Conservation (phyloP, 768 basidiomycete genomes). For the Mycena metata region DNA sequence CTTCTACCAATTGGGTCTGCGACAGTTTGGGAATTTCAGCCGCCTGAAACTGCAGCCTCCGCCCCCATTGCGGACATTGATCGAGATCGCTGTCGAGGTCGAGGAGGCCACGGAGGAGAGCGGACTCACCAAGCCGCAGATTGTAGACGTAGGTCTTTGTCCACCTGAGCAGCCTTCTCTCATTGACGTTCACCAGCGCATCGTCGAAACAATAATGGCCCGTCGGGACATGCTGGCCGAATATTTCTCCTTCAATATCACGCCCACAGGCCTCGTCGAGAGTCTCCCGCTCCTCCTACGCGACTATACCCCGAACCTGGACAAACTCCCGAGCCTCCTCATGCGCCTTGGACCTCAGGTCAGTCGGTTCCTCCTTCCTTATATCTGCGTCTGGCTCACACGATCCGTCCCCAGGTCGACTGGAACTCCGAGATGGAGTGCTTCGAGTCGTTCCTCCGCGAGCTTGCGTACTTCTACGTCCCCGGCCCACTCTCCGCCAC, state of each 20-base stretch:
- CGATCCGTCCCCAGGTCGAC: no score
- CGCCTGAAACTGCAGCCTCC: slow-evolving; percentile 87
- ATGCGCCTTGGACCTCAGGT: slow-evolving; percentile 96
- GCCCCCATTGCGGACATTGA: slow-evolving; percentile 75
- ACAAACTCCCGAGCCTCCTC: slow-evolving; percentile 89
- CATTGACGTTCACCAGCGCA: slow-evolving; percentile 60
- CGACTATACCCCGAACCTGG: slow-evolving; percentile 92
- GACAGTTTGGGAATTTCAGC: slow-evolving; percentile 90
- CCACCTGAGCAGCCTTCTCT: background rate
- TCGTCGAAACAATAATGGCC: slow-evolving; percentile 68
- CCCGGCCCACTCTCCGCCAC: slow-evolving; percentile 65
- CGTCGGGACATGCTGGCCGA: slow-evolving; percentile 90
- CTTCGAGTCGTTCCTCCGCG: slow-evolving; percentile 87
- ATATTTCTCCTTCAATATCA: slow-evolving; percentile 88
- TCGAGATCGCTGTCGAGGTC: slow-evolving; percentile 83
- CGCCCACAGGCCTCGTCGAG: slow-evolving; percentile 74
- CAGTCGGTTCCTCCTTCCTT: background rate
- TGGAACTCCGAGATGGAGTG: slow-evolving; percentile 91
- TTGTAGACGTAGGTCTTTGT: slow-evolving; percentile 72
- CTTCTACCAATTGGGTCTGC: slow-evolving; percentile 93
- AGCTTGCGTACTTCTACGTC: slow-evolving; percentile 92
- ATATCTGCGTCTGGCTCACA: no score
- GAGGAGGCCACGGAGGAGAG: slow-evolving; percentile 71
- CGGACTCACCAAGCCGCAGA: slow-evolving; percentile 68
- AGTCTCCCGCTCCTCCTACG: slow-evolving; percentile 85